Evolutionary conservation across 768 basidiomycete genomes (phyloP).

Genomic region (Lentinula guzmanii): DNA sequence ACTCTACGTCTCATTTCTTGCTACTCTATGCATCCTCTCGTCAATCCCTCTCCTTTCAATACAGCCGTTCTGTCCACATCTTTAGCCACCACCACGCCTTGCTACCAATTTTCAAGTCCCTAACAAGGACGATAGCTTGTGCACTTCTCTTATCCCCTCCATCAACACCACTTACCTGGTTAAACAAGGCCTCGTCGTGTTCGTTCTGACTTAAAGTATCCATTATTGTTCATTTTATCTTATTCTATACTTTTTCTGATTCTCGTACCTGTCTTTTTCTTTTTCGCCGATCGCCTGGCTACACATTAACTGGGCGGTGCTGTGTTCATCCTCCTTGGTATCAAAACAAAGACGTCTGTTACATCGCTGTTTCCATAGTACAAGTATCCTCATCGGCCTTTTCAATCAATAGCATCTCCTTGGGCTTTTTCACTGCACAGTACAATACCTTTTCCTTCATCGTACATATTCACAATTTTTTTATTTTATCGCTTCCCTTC

Average conservation of each 20-base stretch:
- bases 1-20: slow-evolving; percentile 18
- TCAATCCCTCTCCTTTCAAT: slow-evolving; percentile 44
- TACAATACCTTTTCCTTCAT: slow-evolving; percentile 4
- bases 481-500: slow-evolving; percentile 15
- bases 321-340: slow-evolving; percentile 4
- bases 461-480: slow-evolving; percentile 4
- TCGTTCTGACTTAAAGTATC: slow-evolving; percentile 53
- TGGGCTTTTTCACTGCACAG: slow-evolving; percentile 3
- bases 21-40: slow-evolving; percentile 49
- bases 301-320: slow-evolving; percentile 1
- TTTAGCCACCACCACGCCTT: neutral
- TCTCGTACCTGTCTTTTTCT: neutral
- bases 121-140: neutral
- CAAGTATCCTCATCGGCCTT: slow-evolving; percentile 6
- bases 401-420: slow-evolving; percentile 5
- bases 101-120: neutral
- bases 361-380: slow-evolving; percentile 7
- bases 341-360: slow-evolving; percentile 7
- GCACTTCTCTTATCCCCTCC: slow-evolving; percentile 39
- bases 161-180: neutral
- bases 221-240: slow-evolving; percentile 84
- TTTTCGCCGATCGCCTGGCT: slow-evolving; percentile 17
- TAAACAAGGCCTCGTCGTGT: slow-evolving; percentile 25
- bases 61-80: slow-evolving; percentile 29
- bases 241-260: slow-evolving; percentile 28